Base-by-base conservation (phyloP, 2,329 filamentous ascomycete species). In the Colletotrichum sp. region DNA sequence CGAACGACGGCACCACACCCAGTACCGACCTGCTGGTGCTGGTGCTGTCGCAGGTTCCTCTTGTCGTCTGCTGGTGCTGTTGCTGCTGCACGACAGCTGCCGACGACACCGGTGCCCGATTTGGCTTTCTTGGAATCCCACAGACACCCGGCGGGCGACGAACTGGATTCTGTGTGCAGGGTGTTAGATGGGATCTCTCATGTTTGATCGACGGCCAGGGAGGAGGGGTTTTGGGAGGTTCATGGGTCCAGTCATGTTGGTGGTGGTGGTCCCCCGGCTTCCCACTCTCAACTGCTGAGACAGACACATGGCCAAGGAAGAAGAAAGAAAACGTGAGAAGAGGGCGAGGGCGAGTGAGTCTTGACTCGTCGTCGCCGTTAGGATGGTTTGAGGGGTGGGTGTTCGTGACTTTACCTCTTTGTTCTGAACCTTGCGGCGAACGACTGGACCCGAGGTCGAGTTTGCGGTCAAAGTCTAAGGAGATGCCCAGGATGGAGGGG, bases 201-300 rank as follows among this genome's bases (percentile, higher is more conserved):
- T 59, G 73, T 76, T 76, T 76, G 69, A 76, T 76, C 73, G 55
- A 30, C 63, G 67, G 16, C 59, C 34, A 28, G 62, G 62, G 32
- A 36, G 59, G 59, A 62, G n/a, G 28, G 59, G 28, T 34, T 62
- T 34, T 3, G 32, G 59, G 59, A 30, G 30, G 59, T 62, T 62
- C 30, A 62, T 62, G 59, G 24, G 26, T 7, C 26, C 18, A 21
- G n/a, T 52, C 44, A 21, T 52, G 44, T 52, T 52, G 44, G n/a
- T 21, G 44, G 44, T 52, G 6, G 44, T 52, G 10, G 44, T 44
- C 39, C 39, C 39, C 44, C 44, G 44, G 44, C 44, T 52, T 52
- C 44, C 44, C 44, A 52, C 44, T 52, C 44, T 49, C 44, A 52
- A 52, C n/a, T 21, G 44, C 44, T 52, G 44, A 52, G 44, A 52